phyloP scores from a whole-genome alignment of 2,329 filamentous ascomycete genomes.

The Aspergillus ibericus region DNA sequence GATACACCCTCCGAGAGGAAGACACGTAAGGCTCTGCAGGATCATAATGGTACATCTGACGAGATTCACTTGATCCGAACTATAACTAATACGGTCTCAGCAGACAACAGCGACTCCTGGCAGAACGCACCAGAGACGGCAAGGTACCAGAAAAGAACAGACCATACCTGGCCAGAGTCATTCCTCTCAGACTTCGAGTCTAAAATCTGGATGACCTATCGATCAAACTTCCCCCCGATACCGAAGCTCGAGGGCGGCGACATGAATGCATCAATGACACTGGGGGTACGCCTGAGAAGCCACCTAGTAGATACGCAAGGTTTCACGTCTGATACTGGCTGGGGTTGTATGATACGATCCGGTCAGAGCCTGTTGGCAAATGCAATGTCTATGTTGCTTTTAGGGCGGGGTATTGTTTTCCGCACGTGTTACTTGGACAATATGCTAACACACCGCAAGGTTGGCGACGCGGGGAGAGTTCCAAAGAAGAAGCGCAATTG shows the following conservation, averaged over 20 bases:
- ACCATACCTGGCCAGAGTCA: slow-evolving; percentile 71
- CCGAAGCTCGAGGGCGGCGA: slow-evolving; percentile 73
- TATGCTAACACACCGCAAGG: slow-evolving; percentile 49
- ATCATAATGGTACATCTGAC: not conserved
- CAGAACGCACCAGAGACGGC: not conserved
- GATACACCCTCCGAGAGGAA: not conserved
- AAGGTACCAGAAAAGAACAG: slow-evolving; percentile 4
- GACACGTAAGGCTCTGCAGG: slow-evolving; percentile 9
- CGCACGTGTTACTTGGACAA: slow-evolving; percentile 20
- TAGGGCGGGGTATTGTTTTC: slow-evolving; percentile 68
- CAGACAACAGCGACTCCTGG: slow-evolving; percentile 1
- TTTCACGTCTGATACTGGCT: slow-evolving; percentile 91
- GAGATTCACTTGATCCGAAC: not conserved
- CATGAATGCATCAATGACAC: slow-evolving; percentile 69
- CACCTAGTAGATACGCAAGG: slow-evolving; percentile 75
- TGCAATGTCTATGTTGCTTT: slow-evolving; percentile 66
- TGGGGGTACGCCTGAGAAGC: slow-evolving; percentile 79
- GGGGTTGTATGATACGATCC: slow-evolving; percentile 98
- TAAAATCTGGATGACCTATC: slow-evolving; percentile 93
- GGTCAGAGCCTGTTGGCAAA: slow-evolving; percentile 93
- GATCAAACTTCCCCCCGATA: slow-evolving; percentile 81
- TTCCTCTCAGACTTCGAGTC: slow-evolving; percentile 95
- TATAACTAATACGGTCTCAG: not conserved
- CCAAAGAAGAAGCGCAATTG: slow-evolving; percentile 66
- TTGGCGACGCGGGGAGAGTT: slow-evolving; percentile 68